These are phyloP conservation scores for Ceriops tagal DNA, from an alignment of 345 rosid genomes.

Conservation along the genomic window DNA sequence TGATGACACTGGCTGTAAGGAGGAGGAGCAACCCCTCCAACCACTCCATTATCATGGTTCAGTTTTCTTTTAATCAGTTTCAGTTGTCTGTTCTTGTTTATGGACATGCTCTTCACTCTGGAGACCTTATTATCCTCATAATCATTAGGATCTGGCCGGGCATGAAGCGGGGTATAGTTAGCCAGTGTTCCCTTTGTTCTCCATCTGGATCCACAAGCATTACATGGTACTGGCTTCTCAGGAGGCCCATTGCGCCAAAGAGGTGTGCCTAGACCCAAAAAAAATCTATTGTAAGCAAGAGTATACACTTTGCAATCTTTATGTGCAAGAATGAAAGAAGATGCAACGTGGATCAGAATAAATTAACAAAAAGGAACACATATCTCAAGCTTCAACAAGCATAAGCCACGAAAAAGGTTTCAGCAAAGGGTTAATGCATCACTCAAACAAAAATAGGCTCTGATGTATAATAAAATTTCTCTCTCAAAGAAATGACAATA, in stretches of 20 bases:
- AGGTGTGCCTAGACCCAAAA: slow-evolving; percentile 67
- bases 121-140: slow-evolving; percentile 55
- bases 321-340: not conserved
- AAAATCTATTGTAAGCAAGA: slow-evolving; percentile 18
- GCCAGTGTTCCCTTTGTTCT: slow-evolving; percentile 82
- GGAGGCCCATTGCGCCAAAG: slow-evolving; percentile 98
- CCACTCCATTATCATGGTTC: slow-evolving; percentile 42
- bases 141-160: slow-evolving; percentile 63
- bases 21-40: slow-evolving; percentile 31
- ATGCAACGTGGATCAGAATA: not conserved
- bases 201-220: slow-evolving; percentile 99
- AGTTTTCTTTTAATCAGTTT: slow-evolving; percentile 72
- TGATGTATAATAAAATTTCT: not conserved
- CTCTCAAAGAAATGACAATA: not conserved
- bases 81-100: slow-evolving; percentile 58
- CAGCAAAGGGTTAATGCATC: not conserved
- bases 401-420: not conserved
- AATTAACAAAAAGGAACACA: not conserved
- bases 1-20: slow-evolving; percentile 52
- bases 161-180: slow-evolving; percentile 78
- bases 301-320: not conserved
- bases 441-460: not conserved
- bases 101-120: slow-evolving; percentile 52
- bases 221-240: slow-evolving; percentile 95
- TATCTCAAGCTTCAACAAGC: slow-evolving; percentile 11